Conservation (phyloP, 192 early-diverging fungal species). For the Coemansia pectinata region DNA sequence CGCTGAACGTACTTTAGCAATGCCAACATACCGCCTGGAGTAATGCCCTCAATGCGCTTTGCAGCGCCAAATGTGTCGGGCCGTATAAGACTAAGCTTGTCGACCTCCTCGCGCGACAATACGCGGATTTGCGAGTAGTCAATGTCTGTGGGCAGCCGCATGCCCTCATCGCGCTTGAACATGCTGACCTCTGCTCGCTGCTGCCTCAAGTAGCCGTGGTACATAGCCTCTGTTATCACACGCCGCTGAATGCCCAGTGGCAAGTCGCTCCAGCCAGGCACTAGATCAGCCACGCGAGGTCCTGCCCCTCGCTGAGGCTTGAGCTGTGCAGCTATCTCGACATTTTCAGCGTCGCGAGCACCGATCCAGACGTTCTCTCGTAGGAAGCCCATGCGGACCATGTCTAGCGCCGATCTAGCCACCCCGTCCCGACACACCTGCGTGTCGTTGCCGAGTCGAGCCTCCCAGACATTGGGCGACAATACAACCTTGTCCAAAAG, state of each 20-base stretch:
- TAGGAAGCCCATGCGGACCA: slow-evolving; percentile 55
- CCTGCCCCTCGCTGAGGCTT: slow-evolving; percentile 5
- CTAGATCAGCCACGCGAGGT: slow-evolving; percentile 32
- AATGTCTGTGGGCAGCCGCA: slow-evolving; percentile 62
- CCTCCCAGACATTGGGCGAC: slow-evolving; percentile 60
- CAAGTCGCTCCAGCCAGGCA: slow-evolving; percentile 60
- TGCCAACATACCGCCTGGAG: slow-evolving; percentile 70
- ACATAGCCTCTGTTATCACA: slow-evolving; percentile 65
- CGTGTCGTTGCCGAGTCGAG: slow-evolving; percentile 28
- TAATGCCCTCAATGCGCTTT: slow-evolving; percentile 79
- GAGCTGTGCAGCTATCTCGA: not conserved
- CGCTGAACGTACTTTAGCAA: slow-evolving; percentile 64
- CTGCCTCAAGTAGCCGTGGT: slow-evolving; percentile 65
- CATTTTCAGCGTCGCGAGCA: slow-evolving; percentile 37
- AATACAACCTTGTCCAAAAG: slow-evolving; percentile 54
- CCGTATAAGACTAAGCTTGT: slow-evolving; percentile 35
- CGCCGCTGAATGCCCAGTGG: slow-evolving; percentile 56
- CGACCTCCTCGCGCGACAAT: slow-evolving; percentile 53
- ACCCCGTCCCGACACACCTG: slow-evolving; percentile 44
- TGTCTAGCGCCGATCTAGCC: slow-evolving; percentile 46
- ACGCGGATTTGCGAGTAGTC: slow-evolving; percentile 60
- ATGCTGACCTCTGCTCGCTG: slow-evolving; percentile 63
- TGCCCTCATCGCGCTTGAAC: slow-evolving; percentile 67
- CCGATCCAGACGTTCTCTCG: slow-evolving; percentile 44
- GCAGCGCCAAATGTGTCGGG: slow-evolving; percentile 63